phyloP scores from a whole-genome alignment of 129 eudicot species.

The Helichrysum umbraculigerum region DNA sequence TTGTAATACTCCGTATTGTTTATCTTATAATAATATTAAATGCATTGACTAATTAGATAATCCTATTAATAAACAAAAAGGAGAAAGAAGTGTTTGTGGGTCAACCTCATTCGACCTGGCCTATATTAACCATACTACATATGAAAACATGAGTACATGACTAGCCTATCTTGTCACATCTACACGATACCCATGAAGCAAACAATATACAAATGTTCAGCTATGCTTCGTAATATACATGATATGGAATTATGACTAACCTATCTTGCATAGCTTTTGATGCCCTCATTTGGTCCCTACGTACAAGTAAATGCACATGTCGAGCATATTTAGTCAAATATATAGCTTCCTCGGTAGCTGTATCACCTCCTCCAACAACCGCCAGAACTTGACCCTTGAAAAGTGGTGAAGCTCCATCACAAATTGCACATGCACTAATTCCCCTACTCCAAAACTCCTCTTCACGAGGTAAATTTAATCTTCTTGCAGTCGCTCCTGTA shows the following conservation, averaged over 20 bases:
- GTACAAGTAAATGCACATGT: slow-evolving; percentile 94
- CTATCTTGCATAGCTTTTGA: slow-evolving; percentile 99
- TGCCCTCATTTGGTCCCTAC: slow-evolving; percentile 85
- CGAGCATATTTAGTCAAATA: slow-evolving; percentile 97
- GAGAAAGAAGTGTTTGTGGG: neutral
- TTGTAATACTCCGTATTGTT: neutral
- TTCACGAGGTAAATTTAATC: slow-evolving; percentile 85
- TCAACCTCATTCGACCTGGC: neutral
- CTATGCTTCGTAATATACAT: neutral
- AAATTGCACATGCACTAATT: slow-evolving; percentile 98
- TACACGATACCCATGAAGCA: slow-evolving; percentile 16
- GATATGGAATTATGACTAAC: slow-evolving; percentile 40
- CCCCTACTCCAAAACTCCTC: slow-evolving; percentile 99
- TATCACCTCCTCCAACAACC: slow-evolving; percentile 99
- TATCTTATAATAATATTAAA: neutral
- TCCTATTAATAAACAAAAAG: neutral
- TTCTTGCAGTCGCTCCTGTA: slow-evolving; percentile 91
- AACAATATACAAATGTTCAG: slow-evolving; percentile 15
- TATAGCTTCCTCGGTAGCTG: slow-evolving; percentile 98
- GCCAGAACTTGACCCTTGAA: slow-evolving; percentile 96
- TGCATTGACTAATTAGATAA: neutral
- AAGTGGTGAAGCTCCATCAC: slow-evolving; percentile 99
- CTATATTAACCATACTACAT: neutral
- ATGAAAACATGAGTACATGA: too few relatives aligned
- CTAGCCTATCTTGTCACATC: neutral